A percentile compares a stretch with the other conserved stretches of the same genome.
phyloP scores from a whole-genome alignment of 805 yeast species.

The Pichia scutulata region DNA sequence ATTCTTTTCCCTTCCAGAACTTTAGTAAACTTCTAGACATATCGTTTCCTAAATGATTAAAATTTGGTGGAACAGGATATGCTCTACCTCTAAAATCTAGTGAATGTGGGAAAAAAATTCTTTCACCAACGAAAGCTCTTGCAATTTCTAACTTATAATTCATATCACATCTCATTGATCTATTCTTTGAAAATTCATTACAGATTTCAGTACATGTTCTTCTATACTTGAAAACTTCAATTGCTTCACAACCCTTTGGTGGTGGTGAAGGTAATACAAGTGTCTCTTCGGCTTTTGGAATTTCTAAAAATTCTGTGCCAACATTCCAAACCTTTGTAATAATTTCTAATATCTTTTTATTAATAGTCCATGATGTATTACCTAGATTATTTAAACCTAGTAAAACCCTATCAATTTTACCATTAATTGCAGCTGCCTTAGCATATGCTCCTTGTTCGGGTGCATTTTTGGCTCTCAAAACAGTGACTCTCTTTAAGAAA shows the following conservation, averaged over 20 bases:
- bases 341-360: constrained; percentile 57
- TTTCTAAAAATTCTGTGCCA: constrained; percentile 65
- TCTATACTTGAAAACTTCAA: constrained; percentile 60
- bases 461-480: constrained; percentile 74
- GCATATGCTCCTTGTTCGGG: constrained; percentile 88
- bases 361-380: constrained; percentile 86
- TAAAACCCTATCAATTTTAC: constrained; percentile 58
- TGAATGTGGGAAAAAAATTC: constrained; percentile 72
- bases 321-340: constrained; percentile 81
- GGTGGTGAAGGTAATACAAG: constrained; percentile 50
- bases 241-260: constrained; percentile 61
- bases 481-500: constrained; percentile 48
- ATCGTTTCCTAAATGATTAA: constrained; percentile 76
- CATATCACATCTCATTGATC: constrained; percentile 88
- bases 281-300: constrained; percentile 47
- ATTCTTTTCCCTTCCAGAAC: constrained; percentile 69
- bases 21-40: constrained; percentile 61
- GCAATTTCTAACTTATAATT: constrained; percentile 95
- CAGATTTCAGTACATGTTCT: constrained; percentile 48
- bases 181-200: constrained; percentile 54
- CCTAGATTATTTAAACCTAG: constrained; percentile 84
- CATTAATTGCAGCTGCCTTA: constrained; percentile 70
- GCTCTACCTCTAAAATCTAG: constrained; percentile 81
- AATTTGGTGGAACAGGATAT: constrained; percentile 72
- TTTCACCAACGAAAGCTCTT: constrained; percentile 79